phyloP scores from a whole-genome alignment of 139 green algal genomes.

The Edaphochlamys debaryana region DNA sequence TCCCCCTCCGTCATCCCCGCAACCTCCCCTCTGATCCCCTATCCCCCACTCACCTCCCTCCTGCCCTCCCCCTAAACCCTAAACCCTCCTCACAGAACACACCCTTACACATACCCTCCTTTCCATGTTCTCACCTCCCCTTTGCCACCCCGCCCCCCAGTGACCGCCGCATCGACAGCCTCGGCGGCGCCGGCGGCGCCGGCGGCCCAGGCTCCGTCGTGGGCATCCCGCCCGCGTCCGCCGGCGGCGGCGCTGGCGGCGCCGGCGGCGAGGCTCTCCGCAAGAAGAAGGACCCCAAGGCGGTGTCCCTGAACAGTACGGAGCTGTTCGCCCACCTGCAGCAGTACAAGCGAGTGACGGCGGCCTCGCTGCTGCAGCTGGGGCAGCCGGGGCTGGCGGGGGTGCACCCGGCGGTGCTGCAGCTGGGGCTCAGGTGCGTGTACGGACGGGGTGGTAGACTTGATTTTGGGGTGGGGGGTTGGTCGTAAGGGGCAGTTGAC shows the following conservation, averaged over 20 bases:
- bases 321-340: conserved; percentile 91
- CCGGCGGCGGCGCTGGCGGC: not conserved
- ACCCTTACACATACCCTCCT: too few relatives aligned
- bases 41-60: too few relatives aligned
- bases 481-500: too few relatives aligned
- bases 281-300: conserved; percentile 46
- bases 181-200: conserved; percentile 1
- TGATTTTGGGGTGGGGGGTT: too few relatives aligned
- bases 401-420: conserved; percentile 79
- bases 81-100: too few relatives aligned
- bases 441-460: too few relatives aligned
- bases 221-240: not conserved
- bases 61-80: too few relatives aligned
- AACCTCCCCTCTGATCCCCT: too few relatives aligned
- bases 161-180: conserved; percentile 16
- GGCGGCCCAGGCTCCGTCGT: not conserved
- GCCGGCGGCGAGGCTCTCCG: conserved; percentile 7
- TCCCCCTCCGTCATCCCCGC: too few relatives aligned
- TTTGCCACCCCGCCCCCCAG: too few relatives aligned
- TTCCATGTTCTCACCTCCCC: too few relatives aligned
- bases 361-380: conserved; percentile 38
- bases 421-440: conserved; percentile 87
- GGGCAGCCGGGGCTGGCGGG: conserved; percentile 32
- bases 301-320: conserved; percentile 51
- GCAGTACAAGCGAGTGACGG: conserved; percentile 65